phyloP scores from a whole-genome alignment of 371 early-diverging fungal genomes.

The Parasitella parasitica region DNA sequence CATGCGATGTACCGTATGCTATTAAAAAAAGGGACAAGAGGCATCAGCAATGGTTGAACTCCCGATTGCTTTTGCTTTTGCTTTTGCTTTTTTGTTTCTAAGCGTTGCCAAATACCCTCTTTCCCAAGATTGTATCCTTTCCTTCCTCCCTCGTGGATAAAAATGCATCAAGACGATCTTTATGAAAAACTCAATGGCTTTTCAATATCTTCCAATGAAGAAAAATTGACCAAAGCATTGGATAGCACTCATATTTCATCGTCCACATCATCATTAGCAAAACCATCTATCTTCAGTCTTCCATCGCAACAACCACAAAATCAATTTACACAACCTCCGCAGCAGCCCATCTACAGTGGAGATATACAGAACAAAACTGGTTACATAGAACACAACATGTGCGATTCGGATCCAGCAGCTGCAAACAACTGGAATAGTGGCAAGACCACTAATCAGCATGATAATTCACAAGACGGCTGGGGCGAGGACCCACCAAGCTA shows the following conservation, averaged over 20 bases:
- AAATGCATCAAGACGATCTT: neutral
- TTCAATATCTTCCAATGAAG: conserved; percentile 20
- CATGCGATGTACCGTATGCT: too few relatives aligned
- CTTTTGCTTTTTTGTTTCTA: too few relatives aligned
- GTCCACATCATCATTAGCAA: neutral
- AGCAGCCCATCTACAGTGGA: neutral
- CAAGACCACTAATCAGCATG: neutral
- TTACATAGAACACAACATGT: conserved; percentile 4
- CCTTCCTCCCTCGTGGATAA: neutral
- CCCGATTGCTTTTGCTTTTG: too few relatives aligned
- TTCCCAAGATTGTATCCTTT: neutral
- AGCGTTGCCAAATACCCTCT: too few relatives aligned
- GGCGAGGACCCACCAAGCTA: conserved; percentile 25
- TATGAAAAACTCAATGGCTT: neutral
- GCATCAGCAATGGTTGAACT: too few relatives aligned
- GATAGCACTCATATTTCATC: conserved; percentile 2
- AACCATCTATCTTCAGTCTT: neutral
- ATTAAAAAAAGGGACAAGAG: too few relatives aligned
- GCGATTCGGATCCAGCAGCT: neutral
- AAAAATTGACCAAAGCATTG: conserved; percentile 8
- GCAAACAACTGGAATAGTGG: neutral
- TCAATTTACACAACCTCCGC: neutral
- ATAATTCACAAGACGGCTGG: conserved; percentile 16
- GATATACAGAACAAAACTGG: neutral
- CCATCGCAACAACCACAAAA: neutral